phyloP scores from a whole-genome alignment of 2,329 filamentous ascomycete species.

The Fusarium chlamydosporum region DNA sequence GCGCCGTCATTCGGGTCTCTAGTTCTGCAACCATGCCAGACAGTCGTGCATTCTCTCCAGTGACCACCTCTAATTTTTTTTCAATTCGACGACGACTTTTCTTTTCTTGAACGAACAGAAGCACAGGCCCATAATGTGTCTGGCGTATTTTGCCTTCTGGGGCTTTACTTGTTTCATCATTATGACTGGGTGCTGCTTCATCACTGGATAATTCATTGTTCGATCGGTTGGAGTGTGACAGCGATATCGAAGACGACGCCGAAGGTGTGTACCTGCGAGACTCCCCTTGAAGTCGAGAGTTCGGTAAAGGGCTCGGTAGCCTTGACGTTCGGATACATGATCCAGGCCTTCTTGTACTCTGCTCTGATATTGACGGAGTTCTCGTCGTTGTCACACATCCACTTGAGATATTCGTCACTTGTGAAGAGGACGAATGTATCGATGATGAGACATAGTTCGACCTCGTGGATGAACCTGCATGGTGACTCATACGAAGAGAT shows the following conservation, averaged over 20 bases:
- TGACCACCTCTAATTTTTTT: not conserved
- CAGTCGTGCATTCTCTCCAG: not conserved
- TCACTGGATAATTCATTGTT: not conserved
- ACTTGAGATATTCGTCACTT: not conserved
- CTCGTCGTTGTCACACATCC: not conserved
- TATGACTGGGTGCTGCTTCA: not conserved
- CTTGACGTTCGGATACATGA: not conserved
- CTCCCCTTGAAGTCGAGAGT: too few relatives aligned
- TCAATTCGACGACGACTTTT: too few relatives aligned
- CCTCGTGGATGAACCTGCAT: accelerated
- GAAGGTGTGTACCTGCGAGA: too few relatives aligned
- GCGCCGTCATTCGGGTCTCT: accelerated
- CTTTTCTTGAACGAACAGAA: not conserved
- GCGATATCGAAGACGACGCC: accelerated
- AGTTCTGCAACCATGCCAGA: not conserved
- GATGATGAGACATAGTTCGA: not conserved
- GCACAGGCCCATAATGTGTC: accelerated
- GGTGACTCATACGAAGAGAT: accelerated
- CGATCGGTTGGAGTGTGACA: too few relatives aligned
- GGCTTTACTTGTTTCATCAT: too few relatives aligned
- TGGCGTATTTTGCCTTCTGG: not conserved
- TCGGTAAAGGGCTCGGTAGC: too few relatives aligned
- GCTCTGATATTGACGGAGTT: not conserved
- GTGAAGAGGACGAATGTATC: not conserved
- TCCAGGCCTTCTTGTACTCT: not conserved